These are phyloP conservation scores for Mitosporidium daphniae DNA, from an alignment of 371 early-diverging fungal genomes.

Conservation along the genomic window DNA sequence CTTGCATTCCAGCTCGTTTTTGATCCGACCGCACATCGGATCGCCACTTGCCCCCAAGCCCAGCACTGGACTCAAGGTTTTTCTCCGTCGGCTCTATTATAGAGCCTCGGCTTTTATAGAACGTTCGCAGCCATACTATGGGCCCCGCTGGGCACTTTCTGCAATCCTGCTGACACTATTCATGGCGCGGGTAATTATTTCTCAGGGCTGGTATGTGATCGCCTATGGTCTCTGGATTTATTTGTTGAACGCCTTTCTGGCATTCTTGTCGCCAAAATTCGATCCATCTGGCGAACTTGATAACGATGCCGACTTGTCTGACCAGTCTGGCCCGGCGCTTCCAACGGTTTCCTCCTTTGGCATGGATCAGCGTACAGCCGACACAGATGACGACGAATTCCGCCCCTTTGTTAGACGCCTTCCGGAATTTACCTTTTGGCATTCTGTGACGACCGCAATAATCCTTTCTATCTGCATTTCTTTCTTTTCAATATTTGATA, in stretches of 20 bases:
- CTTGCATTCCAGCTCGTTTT: too few relatives aligned
- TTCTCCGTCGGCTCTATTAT: too few relatives aligned
- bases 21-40: too few relatives aligned
- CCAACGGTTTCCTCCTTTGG: constrained; percentile 25
- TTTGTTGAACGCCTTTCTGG: constrained; percentile 55
- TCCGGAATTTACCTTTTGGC: constrained; percentile 99
- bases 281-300: constrained; percentile 47
- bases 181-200: not conserved
- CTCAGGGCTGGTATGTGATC: not conserved
- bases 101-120: not conserved
- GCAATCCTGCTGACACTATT: constrained; percentile 1
- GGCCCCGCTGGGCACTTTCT: not conserved
- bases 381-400: constrained; percentile 95
- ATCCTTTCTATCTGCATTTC: constrained; percentile 2
- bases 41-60: too few relatives aligned
- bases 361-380: too few relatives aligned
- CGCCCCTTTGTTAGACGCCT: constrained; percentile 81
- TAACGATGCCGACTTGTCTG: constrained; percentile 14
- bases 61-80: too few relatives aligned
- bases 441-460: constrained; percentile 3
- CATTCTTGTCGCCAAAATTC: constrained; percentile 69
- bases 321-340: constrained; percentile 18
- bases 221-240: constrained; percentile 44
- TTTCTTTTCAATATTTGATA: constrained; percentile 26
- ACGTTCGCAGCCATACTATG: not conserved